Evolutionary conservation across 2,329 filamentous ascomycete genomes (phyloP).

Genomic region (Elsinoe batatas): DNA sequence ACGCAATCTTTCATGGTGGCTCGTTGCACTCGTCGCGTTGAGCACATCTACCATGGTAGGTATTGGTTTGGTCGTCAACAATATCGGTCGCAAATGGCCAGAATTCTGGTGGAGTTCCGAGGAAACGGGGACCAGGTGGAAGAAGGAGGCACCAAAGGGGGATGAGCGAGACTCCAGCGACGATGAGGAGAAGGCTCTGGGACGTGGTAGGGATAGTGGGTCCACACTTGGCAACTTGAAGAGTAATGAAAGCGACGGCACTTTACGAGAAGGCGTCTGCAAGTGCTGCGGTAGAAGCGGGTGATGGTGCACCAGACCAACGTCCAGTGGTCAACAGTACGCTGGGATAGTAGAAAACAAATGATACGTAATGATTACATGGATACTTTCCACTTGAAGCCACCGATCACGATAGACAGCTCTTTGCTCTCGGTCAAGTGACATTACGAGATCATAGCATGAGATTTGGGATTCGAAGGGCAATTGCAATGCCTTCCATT

Average conservation of each 20-base stretch:
- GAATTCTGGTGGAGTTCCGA: constrained; percentile 41
- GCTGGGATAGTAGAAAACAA: not conserved
- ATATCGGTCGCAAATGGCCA: constrained; percentile 38
- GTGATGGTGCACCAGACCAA: not conserved
- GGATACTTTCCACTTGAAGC: too few species aligned
- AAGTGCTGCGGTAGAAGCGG: not conserved
- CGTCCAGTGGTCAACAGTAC: not conserved
- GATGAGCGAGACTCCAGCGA: not conserved
- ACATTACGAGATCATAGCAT: not conserved
- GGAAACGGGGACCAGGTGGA: constrained; percentile 23
- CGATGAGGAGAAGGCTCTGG: not conserved
- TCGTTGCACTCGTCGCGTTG: constrained; percentile 34
- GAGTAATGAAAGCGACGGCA: not conserved
- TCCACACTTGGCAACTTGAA: not conserved
- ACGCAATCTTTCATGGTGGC: constrained; percentile 38
- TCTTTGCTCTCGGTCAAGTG: too few species aligned
- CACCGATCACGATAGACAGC: too few species aligned
- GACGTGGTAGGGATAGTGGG: not conserved
- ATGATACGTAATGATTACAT: not conserved
- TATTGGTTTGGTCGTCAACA: constrained; percentile 37
- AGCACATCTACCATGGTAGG: constrained; percentile 34
- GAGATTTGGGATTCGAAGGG: not conserved
- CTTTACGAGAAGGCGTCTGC: not conserved
- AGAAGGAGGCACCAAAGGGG: constrained; percentile 17
- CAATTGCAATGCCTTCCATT: not conserved